Evolutionary conservation across 306 rosid genomes (phyloP).

Genomic region (Ammopiptanthus mongolicus): DNA sequence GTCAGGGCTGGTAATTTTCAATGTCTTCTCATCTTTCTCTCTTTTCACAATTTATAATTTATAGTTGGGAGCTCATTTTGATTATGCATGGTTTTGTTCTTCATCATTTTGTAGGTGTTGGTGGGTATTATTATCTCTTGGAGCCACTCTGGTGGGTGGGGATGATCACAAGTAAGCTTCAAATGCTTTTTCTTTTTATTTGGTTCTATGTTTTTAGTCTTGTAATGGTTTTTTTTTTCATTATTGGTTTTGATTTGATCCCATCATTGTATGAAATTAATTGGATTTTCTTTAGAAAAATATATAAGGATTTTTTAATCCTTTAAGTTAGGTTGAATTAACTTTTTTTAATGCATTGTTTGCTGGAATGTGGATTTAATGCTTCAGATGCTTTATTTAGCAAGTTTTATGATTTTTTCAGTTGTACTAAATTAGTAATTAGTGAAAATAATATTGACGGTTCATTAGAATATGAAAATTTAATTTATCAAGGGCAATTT

Average conservation of each 20-base stretch:
- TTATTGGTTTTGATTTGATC: slow-evolving; percentile 20
- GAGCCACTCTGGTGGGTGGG: slow-evolving; percentile 97
- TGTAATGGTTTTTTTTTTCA: slow-evolving; percentile 13
- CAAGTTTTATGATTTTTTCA: background rate
- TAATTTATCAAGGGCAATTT: slow-evolving; percentile 9
- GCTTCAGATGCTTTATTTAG: slow-evolving; percentile 2
- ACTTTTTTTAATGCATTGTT: background rate
- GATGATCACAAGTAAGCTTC: slow-evolving; percentile 61
- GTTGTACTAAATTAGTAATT: background rate
- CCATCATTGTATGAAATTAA: background rate
- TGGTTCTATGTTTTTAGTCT: background rate
- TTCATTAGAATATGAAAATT: background rate
- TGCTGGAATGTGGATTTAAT: slow-evolving; percentile 17
- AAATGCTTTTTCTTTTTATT: background rate
- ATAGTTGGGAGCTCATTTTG: background rate
- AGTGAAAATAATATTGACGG: background rate
- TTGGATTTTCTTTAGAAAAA: background rate
- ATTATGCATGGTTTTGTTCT: slow-evolving; percentile 6
- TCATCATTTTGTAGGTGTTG: slow-evolving; percentile 51
- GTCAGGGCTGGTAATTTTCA: slow-evolving; percentile 60
- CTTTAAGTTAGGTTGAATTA: slow-evolving; percentile 6
- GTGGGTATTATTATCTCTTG: slow-evolving; percentile 77
- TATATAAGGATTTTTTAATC: background rate
- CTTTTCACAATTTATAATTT: background rate
- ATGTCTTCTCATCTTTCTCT: background rate